Base-by-base conservation (phyloP, 495 filamentous ascomycete species). In the Hyaloscypha bicolor region DNA sequence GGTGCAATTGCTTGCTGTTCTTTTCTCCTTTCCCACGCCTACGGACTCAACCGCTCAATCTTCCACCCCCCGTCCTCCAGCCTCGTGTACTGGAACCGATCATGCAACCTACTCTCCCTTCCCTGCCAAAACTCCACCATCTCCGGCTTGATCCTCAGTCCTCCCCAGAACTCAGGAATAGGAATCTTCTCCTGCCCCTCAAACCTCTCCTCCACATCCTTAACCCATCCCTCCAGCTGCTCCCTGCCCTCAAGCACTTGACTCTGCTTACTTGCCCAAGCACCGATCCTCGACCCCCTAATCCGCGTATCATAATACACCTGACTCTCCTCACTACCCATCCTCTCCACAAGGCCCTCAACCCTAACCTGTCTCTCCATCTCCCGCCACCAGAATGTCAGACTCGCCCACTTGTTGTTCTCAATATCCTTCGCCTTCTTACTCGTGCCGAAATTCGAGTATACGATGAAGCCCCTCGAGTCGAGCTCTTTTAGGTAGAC, bases 111-210 rank as follows among this genome's bases (percentile, higher is more conserved):
- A 81, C 89, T 96, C 64, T 88, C 83, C 63, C 96, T 84, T 48
- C 95, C 95, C 80, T 96, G 92, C 94, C 93, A 97, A 77, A 97
- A 97, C 82, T 97, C 94, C 48, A 97, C 84, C 62, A 86, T 85
- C 77, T 92, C 91, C 2, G 95, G 95, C 64, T 93, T 83, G 62
- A 99, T 82, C 71, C 94, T 87, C 76, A 95, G 77, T 1, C 95
- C 95, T 9, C 95, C 95, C 95, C 95, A 99, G 78, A 96, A 97
- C 25, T 90, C 88, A 32, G 95, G 95, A 57, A 97, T 86, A 2
- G 93, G 93, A 63, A 99, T 96, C 48, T 90, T 75, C 64, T 97
- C 89, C 68, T 81, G 55, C 12, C 86, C 89, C 45, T 89, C 87
- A 78, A 96, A 98, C 71, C 78, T 83, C 72, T 78, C 79, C 81